phyloP scores from a whole-genome alignment of 2,329 filamentous ascomycete genomes.

The Gnomoniopsis smithogilvyi region DNA sequence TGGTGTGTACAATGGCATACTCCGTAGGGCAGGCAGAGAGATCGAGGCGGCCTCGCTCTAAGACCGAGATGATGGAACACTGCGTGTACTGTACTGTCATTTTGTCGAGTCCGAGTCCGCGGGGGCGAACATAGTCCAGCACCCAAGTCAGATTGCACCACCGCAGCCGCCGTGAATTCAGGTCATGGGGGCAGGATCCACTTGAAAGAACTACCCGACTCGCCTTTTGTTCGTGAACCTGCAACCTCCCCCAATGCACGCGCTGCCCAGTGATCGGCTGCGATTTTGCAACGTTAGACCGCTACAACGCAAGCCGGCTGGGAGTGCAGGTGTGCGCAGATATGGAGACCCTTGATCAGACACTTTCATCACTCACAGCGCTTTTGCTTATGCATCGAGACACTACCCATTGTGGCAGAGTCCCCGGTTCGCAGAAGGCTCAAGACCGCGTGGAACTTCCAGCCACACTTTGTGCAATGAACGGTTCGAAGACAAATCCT shows the following conservation, averaged over 20 bases:
- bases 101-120: neutral
- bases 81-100: neutral
- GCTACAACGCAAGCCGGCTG: slow-evolving; percentile 4
- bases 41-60: neutral
- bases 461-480: no score
- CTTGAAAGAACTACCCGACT: slow-evolving; percentile 16
- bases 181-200: slow-evolving; percentile 18
- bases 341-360: neutral
- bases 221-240: slow-evolving; percentile 7
- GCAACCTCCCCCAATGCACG: slow-evolving; percentile 13
- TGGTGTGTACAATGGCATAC: neutral
- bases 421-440: no score
- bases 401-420: no score
- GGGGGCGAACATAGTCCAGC: neutral
- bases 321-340: neutral
- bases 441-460: no score
- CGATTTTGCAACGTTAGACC: slow-evolving; percentile 9
- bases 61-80: neutral
- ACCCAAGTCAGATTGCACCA: slow-evolving; percentile 13
- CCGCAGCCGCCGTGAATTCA: slow-evolving; percentile 14
- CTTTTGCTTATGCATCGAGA: no score
- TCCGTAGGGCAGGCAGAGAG: neutral
- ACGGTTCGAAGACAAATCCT: no score
- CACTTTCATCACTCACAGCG: neutral
- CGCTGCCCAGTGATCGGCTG: slow-evolving; percentile 1